phyloP scores from a whole-genome alignment of 768 basidiomycete genomes.

The Suillus cothurnatus region DNA sequence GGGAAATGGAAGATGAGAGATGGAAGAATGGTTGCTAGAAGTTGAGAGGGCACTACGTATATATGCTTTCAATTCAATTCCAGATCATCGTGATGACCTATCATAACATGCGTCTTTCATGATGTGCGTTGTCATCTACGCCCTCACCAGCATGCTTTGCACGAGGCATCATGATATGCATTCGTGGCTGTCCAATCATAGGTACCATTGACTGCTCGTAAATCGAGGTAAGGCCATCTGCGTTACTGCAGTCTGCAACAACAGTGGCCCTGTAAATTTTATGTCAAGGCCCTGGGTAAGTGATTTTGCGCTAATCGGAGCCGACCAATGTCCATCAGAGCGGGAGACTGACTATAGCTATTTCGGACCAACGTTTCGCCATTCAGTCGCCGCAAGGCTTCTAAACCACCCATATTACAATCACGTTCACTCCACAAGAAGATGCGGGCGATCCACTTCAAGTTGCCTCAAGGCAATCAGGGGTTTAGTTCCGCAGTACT shows the following conservation, averaged over 20 bases:
- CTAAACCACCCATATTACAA: neutral
- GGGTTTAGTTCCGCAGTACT: neutral
- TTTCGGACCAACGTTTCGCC: neutral
- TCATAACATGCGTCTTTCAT: conserved; percentile 4
- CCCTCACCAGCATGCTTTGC: conserved; percentile 7
- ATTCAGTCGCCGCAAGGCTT: conserved; percentile 1
- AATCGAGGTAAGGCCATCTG: neutral
- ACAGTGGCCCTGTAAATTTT: neutral
- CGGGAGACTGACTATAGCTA: neutral
- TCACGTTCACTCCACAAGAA: neutral
- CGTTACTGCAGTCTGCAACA: neutral
- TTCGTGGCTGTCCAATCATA: neutral
- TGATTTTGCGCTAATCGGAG: neutral
- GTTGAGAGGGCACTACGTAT: neutral
- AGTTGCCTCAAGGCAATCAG: neutral
- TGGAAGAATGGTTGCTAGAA: neutral
- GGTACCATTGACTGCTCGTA: neutral
- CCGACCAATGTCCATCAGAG: neutral
- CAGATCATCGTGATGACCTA: conserved; percentile 2
- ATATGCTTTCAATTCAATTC: conserved; percentile 1
- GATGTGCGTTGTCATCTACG: neutral
- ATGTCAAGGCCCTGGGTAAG: neutral
- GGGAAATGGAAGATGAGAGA: neutral
- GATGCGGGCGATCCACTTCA: neutral
- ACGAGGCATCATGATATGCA: neutral